A percentile compares a stretch with the other conserved stretches of the same genome.
Conservation (phyloP, 208 protist species). For the Crithidia thermophila region DNA sequence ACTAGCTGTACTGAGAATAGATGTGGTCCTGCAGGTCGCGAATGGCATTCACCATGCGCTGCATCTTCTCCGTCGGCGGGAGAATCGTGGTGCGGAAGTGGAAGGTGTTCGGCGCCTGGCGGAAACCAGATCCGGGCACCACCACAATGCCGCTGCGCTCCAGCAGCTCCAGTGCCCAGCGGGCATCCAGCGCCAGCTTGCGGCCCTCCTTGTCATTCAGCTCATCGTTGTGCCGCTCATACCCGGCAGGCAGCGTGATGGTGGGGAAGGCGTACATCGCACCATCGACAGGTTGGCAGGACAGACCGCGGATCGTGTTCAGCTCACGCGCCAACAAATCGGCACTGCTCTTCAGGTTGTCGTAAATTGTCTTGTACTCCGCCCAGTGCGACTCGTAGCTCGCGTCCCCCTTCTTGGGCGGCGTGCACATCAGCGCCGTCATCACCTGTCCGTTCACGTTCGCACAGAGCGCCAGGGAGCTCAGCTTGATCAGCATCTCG, state of each 20-base stretch:
- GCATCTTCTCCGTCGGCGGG: constrained; percentile 96
- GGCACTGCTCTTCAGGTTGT: constrained; percentile 64
- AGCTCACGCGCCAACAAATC: constrained; percentile 81
- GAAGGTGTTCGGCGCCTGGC: constrained; percentile 95
- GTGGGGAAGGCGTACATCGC: constrained; percentile 99
- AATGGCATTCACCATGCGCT: constrained; percentile 78
- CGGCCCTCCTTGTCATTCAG: constrained; percentile 69
- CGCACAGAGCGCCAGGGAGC: constrained; percentile 96
- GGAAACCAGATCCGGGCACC: constrained; percentile 97
- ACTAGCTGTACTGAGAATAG: constrained; percentile 51
- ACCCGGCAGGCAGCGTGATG: constrained; percentile 88
- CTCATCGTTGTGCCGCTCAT: constrained; percentile 61
- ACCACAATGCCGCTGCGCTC: constrained; percentile 96
- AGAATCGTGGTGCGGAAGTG: constrained; percentile 99
- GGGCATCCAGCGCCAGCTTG: constrained; percentile 88
- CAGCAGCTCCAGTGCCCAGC: constrained; percentile 97
- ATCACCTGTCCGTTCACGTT: constrained; percentile 97
- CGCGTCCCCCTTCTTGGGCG: constrained; percentile 90
- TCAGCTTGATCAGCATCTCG: constrained; percentile 96
- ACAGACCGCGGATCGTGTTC: constrained; percentile 93
- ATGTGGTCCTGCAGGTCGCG: constrained; percentile 68
- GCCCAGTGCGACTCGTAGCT: constrained; percentile 88
- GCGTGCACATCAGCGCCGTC: constrained; percentile 96
- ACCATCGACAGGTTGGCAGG: constrained; percentile 92
- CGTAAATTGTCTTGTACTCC: constrained; percentile 88